Evolutionary conservation across 352 stramenopile genomes (phyloP), one percentile per base, ranked within the genome.

Genomic region (Globisporangium uncinulatum): DNA sequence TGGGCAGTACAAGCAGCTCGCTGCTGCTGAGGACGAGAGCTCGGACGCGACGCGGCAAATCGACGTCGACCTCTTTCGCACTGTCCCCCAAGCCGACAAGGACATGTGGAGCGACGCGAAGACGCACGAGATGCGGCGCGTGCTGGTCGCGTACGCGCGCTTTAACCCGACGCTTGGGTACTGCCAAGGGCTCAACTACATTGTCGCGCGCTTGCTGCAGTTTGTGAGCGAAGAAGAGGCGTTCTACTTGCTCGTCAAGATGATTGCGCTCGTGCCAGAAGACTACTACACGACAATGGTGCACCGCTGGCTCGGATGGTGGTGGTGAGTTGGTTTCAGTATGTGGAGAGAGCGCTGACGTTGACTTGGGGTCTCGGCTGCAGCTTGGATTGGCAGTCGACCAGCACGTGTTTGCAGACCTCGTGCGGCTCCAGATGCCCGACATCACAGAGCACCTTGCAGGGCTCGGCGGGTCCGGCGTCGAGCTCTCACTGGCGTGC

Each of bases 201-300:
- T 96, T 53, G 86, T 87, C 19, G 76, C 82, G 17, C 70, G 83
- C 43, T 67, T 89, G 32, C 64, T 96, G 13, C 77, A 79, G 48
- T 83, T 76, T 58, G 45, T 92, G 21, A 65, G 63, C 24, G 82
- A 94, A 61, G 83, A 92, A 66, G 74, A 88, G 62, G 67, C 78
- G 10, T 96, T 95, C 51, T 95, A 84, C 62, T 69, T 96, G 42
- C 75, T 96, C 15, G 74, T 79, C 37, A 84, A 84, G 55, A 84
- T 96, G 66, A 70, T 93, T 29, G 65, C 67, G 32, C 65, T 94
- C 24, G 78, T 94, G 1, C 86, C 86, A 4, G 83, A 94, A 11
- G 86, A 95, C 59, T 95, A 94, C 49, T 95, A 93, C 63, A 92
- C 86, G 19, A 91, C 82, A 5, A 95, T 95, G 86, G 83, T 91